Percentiles rank a stretch among this genome's conserved stretches.
Conservation (phyloP, 768 basidiomycete genomes). For the Russula sp. region DNA sequence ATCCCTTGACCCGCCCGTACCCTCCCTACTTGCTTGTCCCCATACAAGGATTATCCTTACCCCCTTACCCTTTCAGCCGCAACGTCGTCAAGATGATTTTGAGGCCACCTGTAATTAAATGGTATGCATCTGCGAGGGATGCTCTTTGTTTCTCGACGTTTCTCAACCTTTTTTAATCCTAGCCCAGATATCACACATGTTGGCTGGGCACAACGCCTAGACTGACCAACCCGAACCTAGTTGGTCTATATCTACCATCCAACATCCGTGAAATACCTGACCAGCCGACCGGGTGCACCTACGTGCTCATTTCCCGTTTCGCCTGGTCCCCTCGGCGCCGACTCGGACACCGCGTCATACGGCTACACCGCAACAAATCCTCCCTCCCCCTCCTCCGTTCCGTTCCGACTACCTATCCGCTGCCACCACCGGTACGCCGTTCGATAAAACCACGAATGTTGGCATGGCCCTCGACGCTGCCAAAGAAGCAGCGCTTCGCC, state of each 20-base stretch:
- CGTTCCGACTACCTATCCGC: background rate
- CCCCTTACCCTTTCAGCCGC: background rate
- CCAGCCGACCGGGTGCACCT: background rate
- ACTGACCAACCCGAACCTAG: too few species aligned
- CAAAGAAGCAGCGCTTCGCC: slow-evolving; percentile 74
- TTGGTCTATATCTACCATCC: background rate
- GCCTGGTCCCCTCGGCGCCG: too few species aligned
- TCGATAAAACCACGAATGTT: slow-evolving; percentile 79
- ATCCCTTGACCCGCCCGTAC: background rate
- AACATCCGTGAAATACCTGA: background rate
- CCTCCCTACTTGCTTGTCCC: background rate
- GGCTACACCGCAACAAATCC: background rate
- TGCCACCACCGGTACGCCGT: slow-evolving; percentile 43
- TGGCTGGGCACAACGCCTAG: background rate
- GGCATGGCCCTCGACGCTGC: slow-evolving; percentile 65
- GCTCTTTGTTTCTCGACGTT: background rate
- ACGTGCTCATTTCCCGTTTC: background rate
- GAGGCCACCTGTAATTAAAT: too few species aligned
- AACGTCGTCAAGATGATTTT: background rate
- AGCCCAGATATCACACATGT: background rate
- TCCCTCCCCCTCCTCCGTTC: background rate
- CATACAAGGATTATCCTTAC: background rate
- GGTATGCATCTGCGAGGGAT: background rate
- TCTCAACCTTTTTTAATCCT: background rate
- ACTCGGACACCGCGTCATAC: background rate